Evolutionary conservation across 192 early-diverging fungal species (phyloP), one percentile per base, ranked within the genome.

Genomic region (Kappamyces sp.): DNA sequence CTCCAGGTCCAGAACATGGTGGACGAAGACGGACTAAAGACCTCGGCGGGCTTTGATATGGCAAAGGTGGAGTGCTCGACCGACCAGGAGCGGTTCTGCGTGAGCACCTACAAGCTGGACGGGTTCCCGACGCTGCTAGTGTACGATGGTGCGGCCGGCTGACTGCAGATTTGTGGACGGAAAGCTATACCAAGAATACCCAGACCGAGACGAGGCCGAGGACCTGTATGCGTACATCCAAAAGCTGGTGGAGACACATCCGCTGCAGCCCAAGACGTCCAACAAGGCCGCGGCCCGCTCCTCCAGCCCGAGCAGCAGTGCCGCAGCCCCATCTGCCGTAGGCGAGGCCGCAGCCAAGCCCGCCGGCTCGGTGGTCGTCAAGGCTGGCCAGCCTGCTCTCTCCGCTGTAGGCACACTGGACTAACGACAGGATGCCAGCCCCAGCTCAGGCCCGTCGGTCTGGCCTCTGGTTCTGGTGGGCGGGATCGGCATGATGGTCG

Each of bases 1-100:
- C 46, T 59, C 13, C 8, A 59, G 46, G 57, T 40, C n/a, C 57
- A 59, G 40, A 13, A 59, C 10, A 34, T 31, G 38, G 57, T 59
- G 33, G 46, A 59, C 31, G 35, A 10, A 47, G 57, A 36, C 10
- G 57, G 57, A 3, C 36, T 59, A 12, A 40, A 59, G 49, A 13
- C 13, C 9, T 23, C 23, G 23, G 23, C 23, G 23, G 23, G 23
- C 23, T 23, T 23, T 23, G 13, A 44, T 44, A 59, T 59, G 57
- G 36, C 31, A 43, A 59, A 59, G 13, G 33, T 59, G 12, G 57
- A 59, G 37, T 59, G 57, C 32, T 23, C 40, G 10, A 13, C 40
- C 2, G 57, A 59, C 49, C n/a, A 13, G 38, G 57, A 47, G 33
- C 36, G 49, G 13, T 59, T 59, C 40, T 59, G 57, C 31, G 49